Evolutionary conservation across 257 asterid species (phyloP).

Genomic region (Striga asiatica): DNA sequence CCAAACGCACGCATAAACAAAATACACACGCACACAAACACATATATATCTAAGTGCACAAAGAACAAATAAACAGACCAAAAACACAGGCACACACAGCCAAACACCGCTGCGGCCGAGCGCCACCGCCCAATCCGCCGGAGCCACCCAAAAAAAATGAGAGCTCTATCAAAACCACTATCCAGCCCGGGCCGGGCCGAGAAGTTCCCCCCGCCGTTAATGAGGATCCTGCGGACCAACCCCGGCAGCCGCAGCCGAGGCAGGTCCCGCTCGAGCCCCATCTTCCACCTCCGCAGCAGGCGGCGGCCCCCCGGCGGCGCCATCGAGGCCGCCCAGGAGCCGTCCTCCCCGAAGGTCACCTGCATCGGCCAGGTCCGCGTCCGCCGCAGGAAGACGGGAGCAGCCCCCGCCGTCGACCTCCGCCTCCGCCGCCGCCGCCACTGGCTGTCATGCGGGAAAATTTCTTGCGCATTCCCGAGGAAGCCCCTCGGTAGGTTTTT

Average conservation of each 20-base stretch:
- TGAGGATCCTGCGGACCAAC: conserved; percentile 59
- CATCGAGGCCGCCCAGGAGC: conserved; percentile 43
- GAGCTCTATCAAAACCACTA: conserved; percentile 39
- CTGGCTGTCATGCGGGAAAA: no score
- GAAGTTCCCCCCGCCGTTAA: conserved; percentile 79
- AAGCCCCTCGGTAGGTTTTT: conserved; percentile 13
- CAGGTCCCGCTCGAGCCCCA: conserved; percentile 54
- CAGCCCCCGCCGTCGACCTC: conserved; percentile 18
- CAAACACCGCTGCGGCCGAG: no score
- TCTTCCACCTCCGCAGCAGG: conserved; percentile 44
- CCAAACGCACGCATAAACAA: no score
- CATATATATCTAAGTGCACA: no score
- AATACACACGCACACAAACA: no score
- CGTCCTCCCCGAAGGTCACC: conserved; percentile 81
- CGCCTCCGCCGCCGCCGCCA: conserved; percentile 28
- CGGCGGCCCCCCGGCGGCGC: conserved; percentile 12
- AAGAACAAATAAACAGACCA: no score
- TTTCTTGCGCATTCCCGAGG: conserved; percentile 10
- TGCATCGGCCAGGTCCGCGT: conserved; percentile 86
- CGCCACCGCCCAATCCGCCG: no score
- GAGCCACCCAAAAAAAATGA: conserved; percentile 34
- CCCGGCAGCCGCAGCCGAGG: conserved; percentile 70
- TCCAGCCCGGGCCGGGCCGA: conserved; percentile 71
- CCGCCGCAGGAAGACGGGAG: conserved; percentile 25
- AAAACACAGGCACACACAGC: no score